Base-by-base conservation (phyloP, 441 rosid genomes). In the Kokia cookei region DNA sequence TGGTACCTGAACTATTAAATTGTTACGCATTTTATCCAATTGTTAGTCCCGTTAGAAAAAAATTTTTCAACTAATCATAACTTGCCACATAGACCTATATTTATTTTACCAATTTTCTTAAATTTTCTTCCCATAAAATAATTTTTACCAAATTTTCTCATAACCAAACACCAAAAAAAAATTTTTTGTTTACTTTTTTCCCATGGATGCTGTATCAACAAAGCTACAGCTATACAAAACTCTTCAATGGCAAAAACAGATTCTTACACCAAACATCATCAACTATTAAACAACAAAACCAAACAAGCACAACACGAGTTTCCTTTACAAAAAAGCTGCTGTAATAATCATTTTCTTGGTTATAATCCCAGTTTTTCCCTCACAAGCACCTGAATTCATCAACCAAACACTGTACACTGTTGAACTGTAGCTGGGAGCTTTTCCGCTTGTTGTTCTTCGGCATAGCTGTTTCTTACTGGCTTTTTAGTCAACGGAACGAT, bases 391-490 rank as follows among this genome's bases (percentile, higher is more conserved):
- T n/a, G 97, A 93, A 74, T 92, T 89, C 77, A 83, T 92, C 79
- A 85, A 82, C 84, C 93, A 91, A 79, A 82, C 89, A 24, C 70
- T 88, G 4, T 74, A 82, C 89, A 24, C 70, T 88, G 4, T 74
- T 79, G 71, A 87, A 78, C 48, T 73, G 91, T 77, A 87, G 89
- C 66, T 89, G 97, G 94, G 99, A 93, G 84, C 90, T 96, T 80
- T 91, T 96, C 59, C 97, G 90, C 83, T 90, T 96, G 10, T 40
- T 93, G 69, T 81, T 93, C 32, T 96, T 96, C 71, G 98, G 98
- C 11, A 90, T 96, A 75, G 98, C 94, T 27, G 93, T 96, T 77
- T 93, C 99, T 35, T 96, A 92, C 76, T 96, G 98, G 65, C 91
- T 96, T 22, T 93, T 96, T 76, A 91, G 99, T 84, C 69, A 86